A percentile compares a stretch with the other conserved stretches of the same genome.
Evolutionary conservation across 805 yeast species (phyloP).

Genomic region (Candida mattraensis): DNA sequence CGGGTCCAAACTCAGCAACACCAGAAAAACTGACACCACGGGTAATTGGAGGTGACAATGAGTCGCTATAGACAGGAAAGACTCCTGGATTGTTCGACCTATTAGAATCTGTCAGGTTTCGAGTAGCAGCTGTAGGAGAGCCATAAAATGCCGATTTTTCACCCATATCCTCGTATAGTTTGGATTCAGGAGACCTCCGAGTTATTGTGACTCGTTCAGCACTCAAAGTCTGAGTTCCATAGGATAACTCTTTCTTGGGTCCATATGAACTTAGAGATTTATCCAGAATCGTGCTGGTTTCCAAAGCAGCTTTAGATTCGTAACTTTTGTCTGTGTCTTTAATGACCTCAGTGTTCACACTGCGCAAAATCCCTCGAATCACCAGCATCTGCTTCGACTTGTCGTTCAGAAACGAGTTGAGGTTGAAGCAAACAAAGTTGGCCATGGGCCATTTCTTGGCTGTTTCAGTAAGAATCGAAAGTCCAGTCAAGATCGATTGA

Average conservation of each 20-base stretch:
- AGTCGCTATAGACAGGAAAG: too few species aligned
- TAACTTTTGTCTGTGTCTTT: slow-evolving; percentile 1
- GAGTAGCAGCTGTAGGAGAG: too few species aligned
- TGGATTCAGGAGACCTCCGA: too few species aligned
- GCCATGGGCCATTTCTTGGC: slow-evolving; percentile 57
- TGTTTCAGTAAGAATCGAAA: slow-evolving; percentile 36
- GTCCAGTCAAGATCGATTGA: slow-evolving; percentile 22
- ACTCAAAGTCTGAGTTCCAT: slow-evolving; percentile 12
- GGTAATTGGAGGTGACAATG: too few species aligned
- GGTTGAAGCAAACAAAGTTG: slow-evolving; percentile 48
- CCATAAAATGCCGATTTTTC: too few species aligned
- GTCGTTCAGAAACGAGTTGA: slow-evolving; percentile 43
- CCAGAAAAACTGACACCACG: background rate
- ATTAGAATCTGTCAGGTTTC: too few species aligned
- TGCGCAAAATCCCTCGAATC: slow-evolving; percentile 21
- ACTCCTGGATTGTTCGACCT: too few species aligned
- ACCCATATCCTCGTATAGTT: too few species aligned
- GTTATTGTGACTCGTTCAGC: slow-evolving; percentile 17
- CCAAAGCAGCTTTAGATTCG: slow-evolving; percentile 1
- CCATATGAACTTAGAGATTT: slow-evolving; percentile 9
- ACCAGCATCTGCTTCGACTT: slow-evolving; percentile 25
- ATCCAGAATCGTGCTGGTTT: slow-evolving; percentile 11
- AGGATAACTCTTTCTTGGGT: slow-evolving; percentile 4
- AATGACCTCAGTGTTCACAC: slow-evolving; percentile 12
- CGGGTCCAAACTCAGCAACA: background rate